These are phyloP conservation scores for Eremochloa ophiuroides DNA, from an alignment of 176 grass and related monocot species.

Conservation along the genomic window DNA sequence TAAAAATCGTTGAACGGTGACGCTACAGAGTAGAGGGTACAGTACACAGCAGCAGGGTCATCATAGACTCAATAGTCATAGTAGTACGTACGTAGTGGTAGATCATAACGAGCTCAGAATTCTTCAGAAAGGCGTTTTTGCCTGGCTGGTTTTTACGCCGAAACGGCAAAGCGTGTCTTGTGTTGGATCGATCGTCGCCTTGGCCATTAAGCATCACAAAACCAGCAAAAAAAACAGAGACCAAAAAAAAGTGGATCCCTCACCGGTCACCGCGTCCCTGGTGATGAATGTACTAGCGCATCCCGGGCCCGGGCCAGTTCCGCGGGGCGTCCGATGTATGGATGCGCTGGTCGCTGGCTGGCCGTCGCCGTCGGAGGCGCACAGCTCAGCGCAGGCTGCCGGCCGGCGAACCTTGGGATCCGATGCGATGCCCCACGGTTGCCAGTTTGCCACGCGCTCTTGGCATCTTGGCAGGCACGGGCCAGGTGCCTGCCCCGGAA, in stretches of 20 bases:
- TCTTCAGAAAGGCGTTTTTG: background rate
- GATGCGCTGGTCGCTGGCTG: constrained; percentile 6
- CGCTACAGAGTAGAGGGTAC: too few relatives aligned
- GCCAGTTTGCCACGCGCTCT: too few relatives aligned
- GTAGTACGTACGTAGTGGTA: too few relatives aligned
- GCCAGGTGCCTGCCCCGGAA: background rate
- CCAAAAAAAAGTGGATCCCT: too few relatives aligned
- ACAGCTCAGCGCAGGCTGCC: constrained; percentile 25
- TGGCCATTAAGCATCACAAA: constrained; percentile 11
- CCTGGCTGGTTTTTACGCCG: background rate
- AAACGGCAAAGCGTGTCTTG: background rate
- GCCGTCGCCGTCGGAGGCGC: background rate
- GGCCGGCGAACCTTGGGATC: constrained; percentile 15
- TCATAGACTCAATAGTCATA: too few relatives aligned
- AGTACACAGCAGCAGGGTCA: too few relatives aligned
- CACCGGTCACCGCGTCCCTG: too few relatives aligned
- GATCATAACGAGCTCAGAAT: background rate
- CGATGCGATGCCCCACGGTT: background rate
- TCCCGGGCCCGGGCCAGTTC: too few relatives aligned
- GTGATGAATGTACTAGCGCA: too few relatives aligned
- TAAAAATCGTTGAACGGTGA: too few relatives aligned
- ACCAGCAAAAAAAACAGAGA: background rate
- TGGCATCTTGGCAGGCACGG: background rate
- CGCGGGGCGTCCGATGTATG: too few relatives aligned
- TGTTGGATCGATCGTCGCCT: background rate